A percentile compares a stretch with the other conserved stretches of the same genome.
Evolutionary conservation across 2,329 filamentous ascomycete genomes (phyloP).

Genomic region (Exserohilum rostratum): DNA sequence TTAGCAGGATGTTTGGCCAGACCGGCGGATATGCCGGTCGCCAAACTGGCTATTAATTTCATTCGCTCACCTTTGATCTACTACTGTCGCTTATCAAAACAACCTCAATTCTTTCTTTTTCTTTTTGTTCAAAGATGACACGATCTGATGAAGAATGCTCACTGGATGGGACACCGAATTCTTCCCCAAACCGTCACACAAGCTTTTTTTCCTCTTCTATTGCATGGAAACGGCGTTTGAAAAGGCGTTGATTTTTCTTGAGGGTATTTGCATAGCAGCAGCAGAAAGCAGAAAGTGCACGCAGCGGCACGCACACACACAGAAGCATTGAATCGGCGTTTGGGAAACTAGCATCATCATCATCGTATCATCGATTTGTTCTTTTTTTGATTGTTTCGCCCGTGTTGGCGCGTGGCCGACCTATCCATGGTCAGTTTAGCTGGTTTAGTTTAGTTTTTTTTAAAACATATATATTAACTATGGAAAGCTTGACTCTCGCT

Average conservation of each 20-base stretch:
- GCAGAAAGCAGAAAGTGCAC: no score
- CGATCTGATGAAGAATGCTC: constrained; percentile 14
- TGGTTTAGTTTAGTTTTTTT: no score
- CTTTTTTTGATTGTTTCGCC: no score
- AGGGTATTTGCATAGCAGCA: no score
- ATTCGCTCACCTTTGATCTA: constrained; percentile 28
- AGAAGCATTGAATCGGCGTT: not conserved
- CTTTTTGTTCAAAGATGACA: constrained; percentile 1
- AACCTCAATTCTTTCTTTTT: constrained; percentile 23
- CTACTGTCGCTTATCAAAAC: constrained; percentile 31
- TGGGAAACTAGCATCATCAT: no score
- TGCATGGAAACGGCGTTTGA: constrained; percentile 14
- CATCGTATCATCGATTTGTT: no score
- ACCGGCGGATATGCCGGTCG: constrained; percentile 35
- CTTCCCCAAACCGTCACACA: constrained; percentile 9
- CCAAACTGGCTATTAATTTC: constrained; percentile 39
- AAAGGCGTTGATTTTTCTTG: constrained; percentile 2
- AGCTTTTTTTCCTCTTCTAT: constrained; percentile 13
- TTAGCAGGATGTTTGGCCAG: constrained; percentile 47
- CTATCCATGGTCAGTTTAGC: no score
- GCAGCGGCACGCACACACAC: constrained; percentile 1
- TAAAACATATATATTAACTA: no score
- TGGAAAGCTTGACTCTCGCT: no score
- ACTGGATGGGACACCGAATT: constrained; percentile 16
- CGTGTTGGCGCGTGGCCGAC: no score